These are phyloP conservation scores for Pythium brachiatum DNA, from an alignment of 352 stramenopile species.

Conservation along the genomic window DNA sequence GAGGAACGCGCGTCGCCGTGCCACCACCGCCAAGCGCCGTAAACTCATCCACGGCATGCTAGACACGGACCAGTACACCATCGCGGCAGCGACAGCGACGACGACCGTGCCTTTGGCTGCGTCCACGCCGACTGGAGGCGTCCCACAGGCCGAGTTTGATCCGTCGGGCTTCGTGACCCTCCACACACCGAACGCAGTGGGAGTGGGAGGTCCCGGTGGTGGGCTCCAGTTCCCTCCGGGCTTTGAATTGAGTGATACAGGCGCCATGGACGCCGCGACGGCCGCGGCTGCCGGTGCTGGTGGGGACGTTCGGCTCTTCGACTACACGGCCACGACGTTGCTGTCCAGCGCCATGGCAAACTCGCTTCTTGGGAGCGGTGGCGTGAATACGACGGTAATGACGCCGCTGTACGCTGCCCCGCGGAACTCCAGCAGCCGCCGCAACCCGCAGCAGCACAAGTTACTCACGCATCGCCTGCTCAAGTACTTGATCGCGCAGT, in stretches of 20 bases:
- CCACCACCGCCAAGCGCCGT: constrained; percentile 35
- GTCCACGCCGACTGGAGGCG: neutral
- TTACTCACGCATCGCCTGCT: constrained; percentile 66
- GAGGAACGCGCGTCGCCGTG: constrained; percentile 46
- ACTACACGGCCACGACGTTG: constrained; percentile 37
- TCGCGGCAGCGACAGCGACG: neutral
- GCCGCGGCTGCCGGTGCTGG: constrained; percentile 21
- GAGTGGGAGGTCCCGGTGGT: constrained; percentile 14
- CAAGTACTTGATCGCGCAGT: constrained; percentile 76
- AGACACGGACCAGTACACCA: constrained; percentile 24
- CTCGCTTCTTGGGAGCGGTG: constrained; percentile 11
- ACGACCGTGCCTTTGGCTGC: neutral
- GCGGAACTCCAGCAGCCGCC: constrained; percentile 12
- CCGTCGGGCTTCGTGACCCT: constrained; percentile 62
- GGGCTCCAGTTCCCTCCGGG: constrained; percentile 52
- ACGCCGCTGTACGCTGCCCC: constrained; percentile 7
- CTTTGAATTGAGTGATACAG: constrained; percentile 49
- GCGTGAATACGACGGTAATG: neutral
- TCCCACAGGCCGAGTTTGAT: constrained; percentile 45
- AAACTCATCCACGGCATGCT: constrained; percentile 43
- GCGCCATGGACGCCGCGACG: constrained; percentile 40
- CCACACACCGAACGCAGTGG: constrained; percentile 20
- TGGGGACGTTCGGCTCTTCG: constrained; percentile 50
- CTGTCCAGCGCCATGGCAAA: constrained; percentile 30
- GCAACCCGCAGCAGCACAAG: constrained; percentile 41